Base-by-base conservation (phyloP, 495 filamentous ascomycete species). In the Penicillium cataractarum region DNA sequence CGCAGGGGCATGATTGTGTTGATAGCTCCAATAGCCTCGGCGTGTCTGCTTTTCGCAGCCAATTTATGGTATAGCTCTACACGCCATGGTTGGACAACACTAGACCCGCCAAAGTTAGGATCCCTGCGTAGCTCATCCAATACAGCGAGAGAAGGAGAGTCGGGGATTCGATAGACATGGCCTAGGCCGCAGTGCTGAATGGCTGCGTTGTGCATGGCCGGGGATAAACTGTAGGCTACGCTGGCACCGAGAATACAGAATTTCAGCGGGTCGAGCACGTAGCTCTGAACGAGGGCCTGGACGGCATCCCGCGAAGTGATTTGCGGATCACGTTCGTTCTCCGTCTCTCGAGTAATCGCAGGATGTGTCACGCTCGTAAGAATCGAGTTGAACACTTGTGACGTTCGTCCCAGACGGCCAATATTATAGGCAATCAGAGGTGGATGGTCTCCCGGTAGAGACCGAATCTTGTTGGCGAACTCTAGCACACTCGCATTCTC, bases 1-100 rank as follows among this genome's bases (percentile, higher is more conserved):
- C 90, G 83, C 2, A 93, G 77, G 0, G 91, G 91, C 63, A 93
- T 79, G n/a, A 93, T 81, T 0, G 90, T 92, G 71, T 95, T 93
- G 57, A 92, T 88, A 12, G 91, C 89, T 1, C 91, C 91, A 60
- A 95, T 92, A 8, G 88, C 90, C 46, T 87, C 86, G 7, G 90
- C 91, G 66, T 95, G 90, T 63, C 85, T 83, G 58, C 88, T 91
- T 65, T 89, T 85, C 27, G 88, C 82, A 57, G 89, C 84, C 2
- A 92, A 78, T 35, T 87, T 84, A 6, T 84, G 80, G 60, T 90
- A 87, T 19, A 92, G 83, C 58, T 88, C 84, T 4, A 91, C 86
- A 63, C 92, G 90, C 82, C 89, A 93, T 3, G 91, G 91, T 33
- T 90, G 86, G 2, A 89, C 84, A 22, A 95, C 82, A 63, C 85